phyloP scores from a whole-genome alignment of 1,284 basidiomycete species.

The Kalmanozyma brasiliensis region DNA sequence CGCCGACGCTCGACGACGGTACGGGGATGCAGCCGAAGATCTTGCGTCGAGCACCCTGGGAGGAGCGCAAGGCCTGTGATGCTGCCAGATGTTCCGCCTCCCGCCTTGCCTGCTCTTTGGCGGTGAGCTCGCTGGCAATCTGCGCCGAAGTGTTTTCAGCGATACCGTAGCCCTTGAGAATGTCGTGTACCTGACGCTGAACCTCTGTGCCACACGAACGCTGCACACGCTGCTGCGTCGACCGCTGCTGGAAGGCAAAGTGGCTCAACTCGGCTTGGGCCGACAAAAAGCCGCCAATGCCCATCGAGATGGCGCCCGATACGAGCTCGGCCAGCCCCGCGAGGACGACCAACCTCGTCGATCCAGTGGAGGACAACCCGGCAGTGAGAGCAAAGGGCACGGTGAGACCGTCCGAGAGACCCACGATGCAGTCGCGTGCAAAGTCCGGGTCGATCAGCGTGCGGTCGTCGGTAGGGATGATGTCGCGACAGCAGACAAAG shows the following conservation, averaged over 20 bases:
- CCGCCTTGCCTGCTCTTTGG: conserved; percentile 25
- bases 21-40: conserved; percentile 41
- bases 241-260: conserved; percentile 46
- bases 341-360: conserved; percentile 86
- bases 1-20: conserved; percentile 13
- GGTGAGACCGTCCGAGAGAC: conserved; percentile 93
- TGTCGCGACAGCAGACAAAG: conserved; percentile 78
- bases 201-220: conserved; percentile 92
- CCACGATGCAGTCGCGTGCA: conserved; percentile 84
- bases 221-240: conserved; percentile 77
- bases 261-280: conserved; percentile 96
- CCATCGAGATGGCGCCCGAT: conserved; percentile 79
- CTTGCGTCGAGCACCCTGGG: conserved; percentile 11
- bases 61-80: not conserved
- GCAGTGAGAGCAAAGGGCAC: conserved; percentile 72
- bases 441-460: conserved; percentile 82
- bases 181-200: conserved; percentile 89
- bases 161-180: conserved; percentile 88
- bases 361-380: conserved; percentile 88
- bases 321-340: conserved; percentile 83
- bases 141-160: conserved; percentile 81
- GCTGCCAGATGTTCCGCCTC: conserved; percentile 8
- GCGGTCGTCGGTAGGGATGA: conserved; percentile 80
- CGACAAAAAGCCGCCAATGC: conserved; percentile 94
- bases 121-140: conserved; percentile 73